Base-by-base conservation (phyloP, 192 early-diverging fungal genomes). In the Podila epigama region DNA sequence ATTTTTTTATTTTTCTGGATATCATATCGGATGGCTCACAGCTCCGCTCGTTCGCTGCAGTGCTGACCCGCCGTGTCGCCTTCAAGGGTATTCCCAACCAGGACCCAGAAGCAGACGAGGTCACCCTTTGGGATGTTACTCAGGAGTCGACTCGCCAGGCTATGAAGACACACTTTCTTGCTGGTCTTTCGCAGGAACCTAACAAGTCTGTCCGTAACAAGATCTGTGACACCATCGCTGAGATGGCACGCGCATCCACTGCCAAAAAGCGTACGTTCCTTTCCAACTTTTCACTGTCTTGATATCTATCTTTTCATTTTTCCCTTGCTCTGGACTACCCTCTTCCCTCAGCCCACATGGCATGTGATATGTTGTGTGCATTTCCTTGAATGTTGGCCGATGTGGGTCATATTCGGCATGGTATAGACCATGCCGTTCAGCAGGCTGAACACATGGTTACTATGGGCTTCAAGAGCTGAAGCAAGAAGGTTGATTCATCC, bases 161-260 rank as follows among this genome's bases (percentile, higher is more conserved):
- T 40, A 88, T 92, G 69, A 92, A 96, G 82, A 78, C 63, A 8
- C 88, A 91, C 67, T 88, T 99, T 20, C 79, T 99, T 57, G 81
- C 87, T 20, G 88, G 95, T 22, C 86, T 99, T 36, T 82, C 86
- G 27, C 83, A 87, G 51, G 97, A 98, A 79, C 81, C 82, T 25
- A 90, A 89, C 58, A 72, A 82, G 63, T 82, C 82, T 12, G 90
- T 93, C 28, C 89, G 96, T 42, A 91, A 96, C 80, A 99, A 98
- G 84, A 85, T 99, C 51, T 94, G 92, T 75, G 97, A 98, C 80
- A 93, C 95, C 27, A 92, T 97, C 73, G 83, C 96, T 16, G 95
- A 98, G 69, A 85, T 99, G 51, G 89, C 92, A 65, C 89, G 88
- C 71, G 84, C 86, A 58, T 79, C 82, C 40, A 66, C 82, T 11